Conservation (phyloP, 306 rosid species). For the Cercis canadensis region DNA sequence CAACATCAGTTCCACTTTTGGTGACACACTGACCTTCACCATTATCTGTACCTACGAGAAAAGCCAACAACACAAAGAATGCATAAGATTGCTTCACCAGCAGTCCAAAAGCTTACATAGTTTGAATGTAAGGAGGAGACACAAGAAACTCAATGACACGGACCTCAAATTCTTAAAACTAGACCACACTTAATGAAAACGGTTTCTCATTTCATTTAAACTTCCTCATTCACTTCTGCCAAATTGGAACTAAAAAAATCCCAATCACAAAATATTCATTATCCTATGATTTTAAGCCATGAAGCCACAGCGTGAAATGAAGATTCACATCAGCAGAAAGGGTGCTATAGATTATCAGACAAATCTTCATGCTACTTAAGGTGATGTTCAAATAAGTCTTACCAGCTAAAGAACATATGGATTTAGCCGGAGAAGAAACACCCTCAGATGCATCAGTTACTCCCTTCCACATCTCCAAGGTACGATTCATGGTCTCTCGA, state of each 20-base stretch:
- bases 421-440: slow-evolving; percentile 48
- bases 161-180: slow-evolving; percentile 5
- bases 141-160: not conserved
- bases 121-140: slow-evolving; percentile 7
- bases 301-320: not conserved
- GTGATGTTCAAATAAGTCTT: slow-evolving; percentile 2
- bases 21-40: slow-evolving; percentile 50
- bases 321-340: slow-evolving; percentile 19
- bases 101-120: slow-evolving; percentile 3
- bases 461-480: slow-evolving; percentile 84
- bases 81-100: slow-evolving; percentile 21
- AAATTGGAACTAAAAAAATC: not conserved
- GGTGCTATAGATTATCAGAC: not conserved
- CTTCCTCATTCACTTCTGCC: slow-evolving; percentile 1
- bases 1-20: slow-evolving; percentile 46
- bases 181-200: not conserved
- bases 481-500: slow-evolving; percentile 82
- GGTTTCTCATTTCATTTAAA: slow-evolving; percentile 9
- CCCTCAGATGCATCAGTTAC: slow-evolving; percentile 51
- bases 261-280: not conserved
- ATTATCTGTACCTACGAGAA: slow-evolving; percentile 54
- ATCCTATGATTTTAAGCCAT: not conserved
- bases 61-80: slow-evolving; percentile 28
- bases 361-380: slow-evolving; percentile 9
- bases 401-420: slow-evolving; percentile 64